Percentiles rank a stretch among this genome's conserved stretches.
phyloP scores from a whole-genome alignment of 2,329 filamentous ascomycete species.

The Fusarium graminum region DNA sequence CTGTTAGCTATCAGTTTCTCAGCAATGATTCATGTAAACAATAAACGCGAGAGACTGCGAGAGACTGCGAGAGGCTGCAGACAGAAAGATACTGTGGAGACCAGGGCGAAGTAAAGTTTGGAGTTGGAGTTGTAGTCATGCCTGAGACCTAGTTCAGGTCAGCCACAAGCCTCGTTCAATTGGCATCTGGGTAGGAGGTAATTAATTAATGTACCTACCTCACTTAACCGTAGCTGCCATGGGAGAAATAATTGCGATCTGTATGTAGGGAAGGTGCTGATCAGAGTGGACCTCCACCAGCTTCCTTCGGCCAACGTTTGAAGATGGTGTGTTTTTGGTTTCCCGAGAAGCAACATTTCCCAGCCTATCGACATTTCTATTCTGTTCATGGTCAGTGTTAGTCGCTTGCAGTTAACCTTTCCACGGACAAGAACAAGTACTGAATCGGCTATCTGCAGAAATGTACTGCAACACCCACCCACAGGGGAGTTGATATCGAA shows the following conservation, averaged over 20 bases:
- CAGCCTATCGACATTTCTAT: background rate
- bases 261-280: slow-evolving; percentile 33
- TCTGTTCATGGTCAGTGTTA: slow-evolving; percentile 10
- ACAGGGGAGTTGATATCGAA: slow-evolving; percentile 3
- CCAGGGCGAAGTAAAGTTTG: background rate
- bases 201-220: slow-evolving; percentile 2
- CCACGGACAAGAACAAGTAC: slow-evolving; percentile 2
- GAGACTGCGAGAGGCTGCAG: background rate
- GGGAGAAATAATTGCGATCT: slow-evolving; percentile 31
- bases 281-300: slow-evolving; percentile 27
- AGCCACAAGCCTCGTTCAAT: slow-evolving; percentile 16
- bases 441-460: slow-evolving; percentile 16
- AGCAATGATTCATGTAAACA: background rate
- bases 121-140: slow-evolving; percentile 3
- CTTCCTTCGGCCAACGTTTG: slow-evolving; percentile 21
- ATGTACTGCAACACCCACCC: slow-evolving; percentile 5
- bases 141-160: slow-evolving; percentile 12
- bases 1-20: background rate
- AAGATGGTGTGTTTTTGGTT: slow-evolving; percentile 13
- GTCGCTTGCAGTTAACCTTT: slow-evolving; percentile 8
- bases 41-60: background rate
- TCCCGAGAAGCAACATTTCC: slow-evolving; percentile 7
- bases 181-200: slow-evolving; percentile 2
- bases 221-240: slow-evolving; percentile 4
- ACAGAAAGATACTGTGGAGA: background rate